Percentiles rank a stretch among this genome's conserved stretches.
Evolutionary conservation across 768 basidiomycete genomes (phyloP).

Genomic region (Suillus decipiens): DNA sequence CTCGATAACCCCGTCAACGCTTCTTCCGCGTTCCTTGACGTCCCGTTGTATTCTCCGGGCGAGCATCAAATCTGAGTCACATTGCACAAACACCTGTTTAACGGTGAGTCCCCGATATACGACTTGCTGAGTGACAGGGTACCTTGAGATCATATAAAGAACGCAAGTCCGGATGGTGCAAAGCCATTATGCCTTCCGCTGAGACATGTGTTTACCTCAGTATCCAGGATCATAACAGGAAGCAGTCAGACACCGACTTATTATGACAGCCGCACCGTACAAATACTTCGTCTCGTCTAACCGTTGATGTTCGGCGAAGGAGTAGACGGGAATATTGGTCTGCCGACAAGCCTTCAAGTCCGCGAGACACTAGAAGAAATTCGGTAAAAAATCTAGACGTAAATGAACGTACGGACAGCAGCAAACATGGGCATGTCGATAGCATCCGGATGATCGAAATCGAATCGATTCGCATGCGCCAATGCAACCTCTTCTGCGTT

Average conservation of each 20-base stretch:
- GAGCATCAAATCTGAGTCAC: conserved; percentile 96
- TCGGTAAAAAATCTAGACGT: background rate
- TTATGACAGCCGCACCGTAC: conserved; percentile 92
- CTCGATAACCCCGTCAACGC: conserved; percentile 84
- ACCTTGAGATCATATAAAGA: conserved; percentile 92
- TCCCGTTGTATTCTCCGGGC: conserved; percentile 90
- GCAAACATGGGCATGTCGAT: conserved; percentile 91
- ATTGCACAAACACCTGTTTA: conserved; percentile 81
- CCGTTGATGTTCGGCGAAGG: conserved; percentile 88
- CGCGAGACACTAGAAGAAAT: conserved; percentile 62
- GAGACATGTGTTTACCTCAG: background rate
- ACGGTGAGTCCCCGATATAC: background rate
- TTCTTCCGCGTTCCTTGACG: conserved; percentile 82
- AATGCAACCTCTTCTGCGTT: conserved; percentile 74
- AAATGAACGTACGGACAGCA: conserved; percentile 47
- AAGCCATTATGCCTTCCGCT: conserved; percentile 92
- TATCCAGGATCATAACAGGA: background rate
- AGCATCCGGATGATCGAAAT: conserved; percentile 92
- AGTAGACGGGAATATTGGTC: conserved; percentile 92
- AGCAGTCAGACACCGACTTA: conserved; percentile 46
- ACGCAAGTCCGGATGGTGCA: conserved; percentile 78
- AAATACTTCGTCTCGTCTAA: conserved; percentile 79
- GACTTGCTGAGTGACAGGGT: conserved; percentile 13
- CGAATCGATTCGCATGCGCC: conserved; percentile 80
- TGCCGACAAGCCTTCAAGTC: conserved; percentile 85